Evolutionary conservation across 306 rosid genomes (phyloP), one percentile per base, ranked within the genome.

Genomic region (Mimosa bimucronata): DNA sequence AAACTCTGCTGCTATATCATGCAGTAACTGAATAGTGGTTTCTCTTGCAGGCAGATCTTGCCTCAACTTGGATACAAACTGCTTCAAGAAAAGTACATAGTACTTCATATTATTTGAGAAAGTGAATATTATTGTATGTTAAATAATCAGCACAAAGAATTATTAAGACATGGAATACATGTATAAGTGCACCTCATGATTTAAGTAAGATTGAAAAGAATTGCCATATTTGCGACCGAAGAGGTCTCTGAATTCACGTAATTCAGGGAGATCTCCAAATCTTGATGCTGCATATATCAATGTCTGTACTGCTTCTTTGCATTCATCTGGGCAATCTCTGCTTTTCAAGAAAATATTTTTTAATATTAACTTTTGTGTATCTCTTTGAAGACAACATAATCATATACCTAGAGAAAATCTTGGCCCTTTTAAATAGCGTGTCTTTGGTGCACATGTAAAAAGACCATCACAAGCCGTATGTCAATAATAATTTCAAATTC

Each of bases 251-350:
- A 95, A 90, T 9, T 85, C 86, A 28, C 97, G 92, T 58, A 95
- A 66, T 78, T 91, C 98, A 7, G 98, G 98, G 75, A 95, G 83
- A 78, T 91, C 97, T 53, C 86, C 82, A 45, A 91, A 75, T 61
- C 97, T 78, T 75, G 94, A 94, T 37, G 98, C 94, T 2, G 94
- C 98, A 37, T 87, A 88, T 23, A 88, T 90, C 86, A 95, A 61
- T 23, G 99, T 85, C 21, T 89, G 61, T 3, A 93, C 89, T 13
- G 94, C 94, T 86, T 93, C 99, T 64, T 81, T 91, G 91, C 98
- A 93, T 81, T 93, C 99, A 26, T 90, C 99, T 25, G 97, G 97
- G 82, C 97, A 95, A 50, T 85, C 96, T 15, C 99, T 95, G 40
- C 10, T 58, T 52, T 1, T 4, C 21, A 16, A 50, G 15, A 50